These are phyloP conservation scores for Thelonectria rubi DNA, from an alignment of 2,329 filamentous ascomycete species.

Conservation along the genomic window DNA sequence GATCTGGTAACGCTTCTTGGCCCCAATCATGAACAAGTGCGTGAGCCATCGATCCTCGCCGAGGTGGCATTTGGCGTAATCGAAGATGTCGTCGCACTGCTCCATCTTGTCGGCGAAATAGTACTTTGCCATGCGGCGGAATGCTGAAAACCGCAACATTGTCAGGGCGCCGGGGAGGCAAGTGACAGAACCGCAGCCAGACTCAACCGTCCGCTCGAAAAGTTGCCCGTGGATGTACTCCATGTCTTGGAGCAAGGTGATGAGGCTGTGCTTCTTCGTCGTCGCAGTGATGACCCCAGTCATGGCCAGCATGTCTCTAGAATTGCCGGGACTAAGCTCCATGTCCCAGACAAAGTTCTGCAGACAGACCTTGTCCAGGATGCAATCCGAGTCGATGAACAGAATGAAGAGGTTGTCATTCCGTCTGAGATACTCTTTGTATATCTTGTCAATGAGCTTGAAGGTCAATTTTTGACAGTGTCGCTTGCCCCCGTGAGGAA, in stretches of 20 bases:
- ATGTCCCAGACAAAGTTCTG: constrained; percentile 99
- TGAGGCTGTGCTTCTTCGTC: constrained; percentile 84
- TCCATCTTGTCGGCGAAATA: constrained; percentile 98
- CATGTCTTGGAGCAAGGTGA: constrained; percentile 96
- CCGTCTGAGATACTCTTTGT: constrained; percentile 82
- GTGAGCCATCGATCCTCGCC: constrained; percentile 98
- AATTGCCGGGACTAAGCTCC: constrained; percentile 93
- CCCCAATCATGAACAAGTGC: constrained; percentile 98
- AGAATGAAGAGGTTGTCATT: constrained; percentile 95
- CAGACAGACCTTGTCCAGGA: constrained; percentile 87
- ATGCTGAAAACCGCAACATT: constrained; percentile 94
- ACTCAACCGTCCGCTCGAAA: constrained; percentile 95
- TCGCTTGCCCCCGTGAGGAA: constrained; percentile 91
- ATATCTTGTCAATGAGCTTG: constrained; percentile 91
- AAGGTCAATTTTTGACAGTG: constrained; percentile 95
- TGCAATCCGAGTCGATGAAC: constrained; percentile 98
- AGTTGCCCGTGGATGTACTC: constrained; percentile 98
- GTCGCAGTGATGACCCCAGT: constrained; percentile 97
- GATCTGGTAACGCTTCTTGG: constrained; percentile 92
- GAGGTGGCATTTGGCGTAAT: constrained; percentile 94
- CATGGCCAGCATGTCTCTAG: constrained; percentile 94
- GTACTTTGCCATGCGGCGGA: constrained; percentile 96
- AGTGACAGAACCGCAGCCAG: constrained; percentile 91
- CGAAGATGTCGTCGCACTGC: constrained; percentile 94
- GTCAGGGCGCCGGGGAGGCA: constrained; percentile 95